phyloP scores from a whole-genome alignment of 2,329 filamentous ascomycete genomes.

The Stromatinia cepivora region DNA sequence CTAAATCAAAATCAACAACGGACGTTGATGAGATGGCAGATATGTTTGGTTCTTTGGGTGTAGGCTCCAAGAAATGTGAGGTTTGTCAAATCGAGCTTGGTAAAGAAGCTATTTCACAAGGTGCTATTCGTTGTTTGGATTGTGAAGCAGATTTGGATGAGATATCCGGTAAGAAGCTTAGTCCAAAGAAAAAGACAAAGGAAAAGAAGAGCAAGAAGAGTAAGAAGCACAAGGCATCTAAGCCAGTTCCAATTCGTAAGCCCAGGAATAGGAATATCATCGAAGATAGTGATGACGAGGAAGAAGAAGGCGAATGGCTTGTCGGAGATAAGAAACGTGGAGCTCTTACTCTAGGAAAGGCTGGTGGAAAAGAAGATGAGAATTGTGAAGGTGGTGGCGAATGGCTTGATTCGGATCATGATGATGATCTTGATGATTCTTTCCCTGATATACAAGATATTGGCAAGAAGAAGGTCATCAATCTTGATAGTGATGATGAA shows the following conservation, averaged over 20 bases:
- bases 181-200: constrained; percentile 45
- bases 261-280: constrained; percentile 56
- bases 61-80: constrained; percentile 41
- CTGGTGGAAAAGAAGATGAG: constrained; percentile 84
- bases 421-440: constrained; percentile 53
- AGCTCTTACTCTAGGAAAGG: constrained; percentile 64
- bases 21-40: constrained; percentile 80
- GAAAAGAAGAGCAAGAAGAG: constrained; percentile 42
- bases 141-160: constrained; percentile 75
- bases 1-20: constrained; percentile 48
- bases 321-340: constrained; percentile 67
- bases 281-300: constrained; percentile 62
- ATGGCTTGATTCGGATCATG: constrained; percentile 64
- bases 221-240: constrained; percentile 29
- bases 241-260: constrained; percentile 46
- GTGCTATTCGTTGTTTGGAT: constrained; percentile 64
- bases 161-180: constrained; percentile 49
- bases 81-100: constrained; percentile 40
- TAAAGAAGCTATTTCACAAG: constrained; percentile 41
- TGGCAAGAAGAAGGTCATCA: constrained; percentile 28
- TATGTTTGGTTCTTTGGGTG: constrained; percentile 77
- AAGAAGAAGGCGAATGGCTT: constrained; percentile 76
- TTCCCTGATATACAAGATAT: constrained; percentile 43
- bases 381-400: constrained; percentile 85
- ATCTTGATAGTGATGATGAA: constrained; percentile 39